Base-by-base conservation (phyloP, 352 stramenopile species). In the Phytophthora kernoviae region DNA sequence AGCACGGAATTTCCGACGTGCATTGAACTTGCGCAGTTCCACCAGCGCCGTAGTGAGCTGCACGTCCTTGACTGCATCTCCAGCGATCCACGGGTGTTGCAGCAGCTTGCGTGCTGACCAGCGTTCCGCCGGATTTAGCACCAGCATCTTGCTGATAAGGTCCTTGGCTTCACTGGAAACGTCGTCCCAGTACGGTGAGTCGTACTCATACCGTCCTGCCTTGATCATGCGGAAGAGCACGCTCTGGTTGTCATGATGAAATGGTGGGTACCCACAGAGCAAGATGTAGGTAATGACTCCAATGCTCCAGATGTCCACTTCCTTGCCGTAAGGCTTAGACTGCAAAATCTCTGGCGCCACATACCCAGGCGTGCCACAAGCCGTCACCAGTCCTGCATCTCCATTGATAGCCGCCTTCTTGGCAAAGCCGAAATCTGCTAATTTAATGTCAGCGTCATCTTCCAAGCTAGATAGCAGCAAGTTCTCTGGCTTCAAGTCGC, bases 401-500 rank as follows among this genome's bases (percentile, higher is more conserved):
- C 50, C 50, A 75, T 73, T 77, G 24, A 88, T 69, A 12, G 77
- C 56, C 2, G 93, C 75, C 53, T 84, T 85, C 62, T 93, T 96
- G 36, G 83, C 84, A 27, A 94, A 93, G 2, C 87, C 85, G 68
- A 94, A 96, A 61, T 93, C 85, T 0, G 82, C 82, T 17, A 94
- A 61, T 47, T 94, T 94, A 55, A 96, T 96, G 56, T 89, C 79
- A 1, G 83, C 85, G 53, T 90, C 83, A 39, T 93, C 85, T 1
- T 84, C 69, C 65, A 65, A 75, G 56, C 57, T 94, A 44, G 66
- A 88, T 57, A 89, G 79, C 42, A 99, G 75, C 48, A 99, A 68
- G 70, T 99, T 99, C 76, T 99, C 96, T 0, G 96, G 95, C 62
- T 99, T 99, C 17, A 99, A 81, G 62, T 99, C 96, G 17, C 94